Conservation (phyloP, 495 filamentous ascomycete species). For the Talaromyces proteolyticus region DNA sequence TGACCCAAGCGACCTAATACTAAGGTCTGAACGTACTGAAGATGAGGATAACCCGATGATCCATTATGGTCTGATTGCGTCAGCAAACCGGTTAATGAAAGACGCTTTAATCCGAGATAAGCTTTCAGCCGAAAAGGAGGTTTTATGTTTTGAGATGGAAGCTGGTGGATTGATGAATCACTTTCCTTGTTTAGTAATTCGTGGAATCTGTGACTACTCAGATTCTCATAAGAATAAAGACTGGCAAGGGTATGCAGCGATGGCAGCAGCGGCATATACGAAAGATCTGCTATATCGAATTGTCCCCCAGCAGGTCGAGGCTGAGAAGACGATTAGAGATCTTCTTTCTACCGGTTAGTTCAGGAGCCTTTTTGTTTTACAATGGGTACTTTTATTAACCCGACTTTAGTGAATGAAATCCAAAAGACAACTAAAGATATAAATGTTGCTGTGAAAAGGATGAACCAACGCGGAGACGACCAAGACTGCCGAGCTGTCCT, state of each 20-base stretch:
- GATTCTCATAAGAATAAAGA: conserved; percentile 31
- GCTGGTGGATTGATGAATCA: conserved; percentile 24
- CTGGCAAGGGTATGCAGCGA: conserved; percentile 15
- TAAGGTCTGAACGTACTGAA: conserved; percentile 16
- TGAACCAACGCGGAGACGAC: neutral
- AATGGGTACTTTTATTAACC: too few species aligned
- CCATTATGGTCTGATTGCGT: conserved; percentile 25
- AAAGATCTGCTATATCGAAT: neutral
- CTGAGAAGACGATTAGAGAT: neutral
- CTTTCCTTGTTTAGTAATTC: conserved; percentile 29
- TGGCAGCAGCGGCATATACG: neutral
- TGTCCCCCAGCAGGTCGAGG: neutral
- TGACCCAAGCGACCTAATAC: conserved; percentile 16
- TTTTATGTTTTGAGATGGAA: conserved; percentile 35
- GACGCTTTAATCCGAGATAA: conserved; percentile 20
- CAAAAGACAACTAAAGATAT: neutral
- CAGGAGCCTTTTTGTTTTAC: too few species aligned
- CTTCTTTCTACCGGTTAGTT: neutral
- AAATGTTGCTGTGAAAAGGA: too few species aligned
- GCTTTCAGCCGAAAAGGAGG: conserved; percentile 21
- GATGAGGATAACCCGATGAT: conserved; percentile 20
- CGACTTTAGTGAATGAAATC: too few species aligned
- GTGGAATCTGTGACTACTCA: conserved; percentile 29
- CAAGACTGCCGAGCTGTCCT: neutral
- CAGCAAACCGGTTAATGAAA: conserved; percentile 18